Base-by-base conservation (phyloP, 768 basidiomycete species). In the Mycena alexandri region DNA sequence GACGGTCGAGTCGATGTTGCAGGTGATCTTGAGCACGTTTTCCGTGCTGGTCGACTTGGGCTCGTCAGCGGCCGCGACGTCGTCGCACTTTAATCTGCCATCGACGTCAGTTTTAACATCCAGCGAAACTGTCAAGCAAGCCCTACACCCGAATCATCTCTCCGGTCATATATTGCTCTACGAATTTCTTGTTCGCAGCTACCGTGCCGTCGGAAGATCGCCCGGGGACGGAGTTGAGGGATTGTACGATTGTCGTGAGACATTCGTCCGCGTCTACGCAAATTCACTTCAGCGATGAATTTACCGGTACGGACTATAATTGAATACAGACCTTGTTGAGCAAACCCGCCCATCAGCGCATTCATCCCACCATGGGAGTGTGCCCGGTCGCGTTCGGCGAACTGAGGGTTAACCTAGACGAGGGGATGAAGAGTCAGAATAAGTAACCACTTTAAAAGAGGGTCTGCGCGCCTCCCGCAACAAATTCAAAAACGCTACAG, bases 241-340 rank as follows among this genome's bases (percentile, higher is more conserved):
- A 84, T 63, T 89, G 89, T 19, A 93, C 81, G 66, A 97, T 89
- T 58, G 90, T 87, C 10, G 83, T 84, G 83, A 92, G 96, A 72
- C 95, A 96, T 77, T 98, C 95, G 75, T 97, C 96, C 21, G 95
- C 95, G 74, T 98, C 94, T 87, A 53, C 21, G 25, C 11, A n/a
- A 19, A 34, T 34, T 29, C 54, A 33, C 9, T 41, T 85, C 55
- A n/a, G n/a, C n/a, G 1, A 60, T 11, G 36, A 43, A 10, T 10
- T n/a, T 51, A 24, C 6, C 33, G 3, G 10, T 17, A 44, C 38
- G 38, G 53, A 3, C 38, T 29, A 29, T 24, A 52, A 10, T 22
- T 46, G 1, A 48, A 53, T 33, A 53, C 57, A 44, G 13, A 82
- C 85, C 85, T 86, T 98, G 97, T 76, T 98, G 98, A 2, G 96